Evolutionary conservation across 371 early-diverging fungal species (phyloP), one percentile per base, ranked within the genome.

Genomic region (Mucor racemosus): DNA sequence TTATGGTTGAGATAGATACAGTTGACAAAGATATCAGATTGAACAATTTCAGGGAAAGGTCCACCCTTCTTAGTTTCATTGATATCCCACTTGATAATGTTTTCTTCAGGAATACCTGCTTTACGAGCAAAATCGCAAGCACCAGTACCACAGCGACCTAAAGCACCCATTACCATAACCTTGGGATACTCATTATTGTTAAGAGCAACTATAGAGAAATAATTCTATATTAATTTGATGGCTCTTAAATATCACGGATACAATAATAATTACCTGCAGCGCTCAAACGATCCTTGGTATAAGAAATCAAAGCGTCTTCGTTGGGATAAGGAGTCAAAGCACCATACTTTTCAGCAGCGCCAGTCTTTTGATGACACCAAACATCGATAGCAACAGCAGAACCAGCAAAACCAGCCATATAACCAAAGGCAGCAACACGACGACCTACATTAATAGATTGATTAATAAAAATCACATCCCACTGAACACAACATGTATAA

Each of bases 401-500:
- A 33, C 99, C 99, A 21, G 97, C 95, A 75, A 94, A 98, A 14
- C 97, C 99, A 46, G 99, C 99, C 80, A 96, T 92, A 80, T 93
- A 98, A 50, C 97, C 99, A 73, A 95, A 98, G 7, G 99, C 99
- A 58, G 99, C 97, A 19, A 98, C 96, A 66, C 99, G 91, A 59
- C 97, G 91, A 40, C 94, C 90, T 79, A 62, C 9, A 26, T 26
- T 26, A 26, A 5, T 19, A 4, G 11, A 50, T 50, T 8, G 26
- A 13, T 74, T 54, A 38, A 9, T 41, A 58, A n/a, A 31, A 42
- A 44, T 31, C 35, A 31, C 39, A 34, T 34, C 36, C 60, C 60
- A 36, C 39, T 31, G 7, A 10, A 50, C 50, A 50, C 26, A 13
- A 34, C 31, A 58, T 35, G 48, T 40, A 42, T 41, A 40, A 61